Base-by-base conservation (phyloP, 805 yeast species). In the Pichia cephalocereana region DNA sequence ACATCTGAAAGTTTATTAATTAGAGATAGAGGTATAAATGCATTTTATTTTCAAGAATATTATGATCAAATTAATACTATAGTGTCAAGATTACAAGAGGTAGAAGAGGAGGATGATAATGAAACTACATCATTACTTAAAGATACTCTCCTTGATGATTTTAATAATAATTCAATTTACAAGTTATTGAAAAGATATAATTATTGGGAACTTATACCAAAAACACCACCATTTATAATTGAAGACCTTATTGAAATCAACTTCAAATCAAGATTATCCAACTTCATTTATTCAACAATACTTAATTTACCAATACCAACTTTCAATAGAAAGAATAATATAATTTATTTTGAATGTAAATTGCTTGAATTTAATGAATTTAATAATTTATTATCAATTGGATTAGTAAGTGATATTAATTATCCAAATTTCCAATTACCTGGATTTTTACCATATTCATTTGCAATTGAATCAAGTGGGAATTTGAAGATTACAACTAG, bases 361-460 rank as follows among this genome's bases (percentile, higher is more conserved):
- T 56, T 78, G 1, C 73, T 67, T 54, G 72, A 68, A 18, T 65
- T 69, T 41, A 50, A 61, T 43, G 57, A 60, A 55, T 66, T 70
- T 3, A 76, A 74, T 47, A 72, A 81, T 1, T 74, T 75, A 36
- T 72, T 84, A 48, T 72, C 83, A 31, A 70, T 85, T 43, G 93
- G 95, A 0, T 67, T 85, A 28, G 75, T 78, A 10, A 80, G 91
- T 0, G 77, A 74, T 53, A 91, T 93, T 2, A 41, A 48, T 10
- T 83, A 83, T 57, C 93, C 95, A 2, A 71, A 75, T 50, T 86
- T 83, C 62, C 70, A 86, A 54, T 69, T 82, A 14, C 95, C 95
- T 0, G 95, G 95, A 1, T 75, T 79, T 61, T 74, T 78, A 50
- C 76, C 76, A 44, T 83, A 81, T 57, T 82, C 89, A 0, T 71